A percentile compares a stretch with the other conserved stretches of the same genome.
phyloP scores from a whole-genome alignment of 352 stramenopile species.

The Pythium periplocum region DNA sequence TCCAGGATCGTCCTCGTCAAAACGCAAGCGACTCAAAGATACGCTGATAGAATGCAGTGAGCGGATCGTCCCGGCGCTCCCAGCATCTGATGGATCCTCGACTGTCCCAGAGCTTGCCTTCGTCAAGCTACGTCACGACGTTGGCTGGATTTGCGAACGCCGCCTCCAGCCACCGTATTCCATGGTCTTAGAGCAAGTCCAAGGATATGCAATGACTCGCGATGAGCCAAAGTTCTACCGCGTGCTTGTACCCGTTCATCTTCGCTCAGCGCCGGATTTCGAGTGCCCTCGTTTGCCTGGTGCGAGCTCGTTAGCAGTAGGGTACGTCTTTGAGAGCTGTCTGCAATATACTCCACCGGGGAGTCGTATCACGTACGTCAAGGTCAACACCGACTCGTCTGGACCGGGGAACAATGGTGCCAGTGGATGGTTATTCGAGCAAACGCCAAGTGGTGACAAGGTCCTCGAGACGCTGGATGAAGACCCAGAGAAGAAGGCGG shows the following conservation, averaged over 20 bases:
- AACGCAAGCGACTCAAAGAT: slow-evolving; percentile 56
- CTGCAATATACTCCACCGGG: slow-evolving; percentile 75
- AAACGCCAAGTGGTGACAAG: slow-evolving; percentile 55
- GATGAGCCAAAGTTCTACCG: slow-evolving; percentile 75
- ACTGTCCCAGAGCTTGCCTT: slow-evolving; percentile 35
- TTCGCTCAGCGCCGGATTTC: slow-evolving; percentile 70
- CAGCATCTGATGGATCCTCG: slow-evolving; percentile 4
- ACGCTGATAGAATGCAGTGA: slow-evolving; percentile 80
- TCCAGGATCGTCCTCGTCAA: slow-evolving; percentile 19
- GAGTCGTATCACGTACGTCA: slow-evolving; percentile 77
- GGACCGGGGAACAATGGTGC: slow-evolving; percentile 29
- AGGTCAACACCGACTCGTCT: slow-evolving; percentile 52
- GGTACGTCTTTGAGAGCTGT: slow-evolving; percentile 74
- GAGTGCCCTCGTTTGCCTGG: slow-evolving; percentile 69
- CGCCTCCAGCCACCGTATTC: slow-evolving; percentile 39
- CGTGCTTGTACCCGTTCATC: slow-evolving; percentile 55
- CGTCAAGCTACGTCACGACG: slow-evolving; percentile 77
- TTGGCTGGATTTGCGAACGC: slow-evolving; percentile 75
- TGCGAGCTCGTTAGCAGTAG: slow-evolving; percentile 49
- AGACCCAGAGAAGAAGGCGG: slow-evolving; percentile 72
- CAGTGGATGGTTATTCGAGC: slow-evolving; percentile 65
- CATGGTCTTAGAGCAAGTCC: slow-evolving; percentile 59
- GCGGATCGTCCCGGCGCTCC: slow-evolving; percentile 41
- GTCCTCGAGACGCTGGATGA: slow-evolving; percentile 67
- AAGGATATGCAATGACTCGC: slow-evolving; percentile 59